A percentile compares a stretch with the other conserved stretches of the same genome.
Evolutionary conservation across 225 moss, liverwort and hornwort species (phyloP).

Genomic region (Climacium dendroides): DNA sequence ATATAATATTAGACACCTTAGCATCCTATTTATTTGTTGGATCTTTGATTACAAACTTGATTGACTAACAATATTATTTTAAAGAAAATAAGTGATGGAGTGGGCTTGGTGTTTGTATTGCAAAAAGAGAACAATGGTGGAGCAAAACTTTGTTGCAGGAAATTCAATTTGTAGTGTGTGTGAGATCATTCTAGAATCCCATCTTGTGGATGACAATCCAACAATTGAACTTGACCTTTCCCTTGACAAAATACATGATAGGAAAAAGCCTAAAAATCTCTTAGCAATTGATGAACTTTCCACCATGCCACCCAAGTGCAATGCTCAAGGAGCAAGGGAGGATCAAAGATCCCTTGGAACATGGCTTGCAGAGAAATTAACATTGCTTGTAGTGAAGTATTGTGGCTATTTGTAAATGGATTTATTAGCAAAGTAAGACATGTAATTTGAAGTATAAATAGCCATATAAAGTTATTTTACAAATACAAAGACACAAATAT

Average conservation of each 20-base stretch:
- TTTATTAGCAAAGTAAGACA: background rate
- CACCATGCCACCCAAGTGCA: background rate
- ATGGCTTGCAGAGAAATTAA: background rate
- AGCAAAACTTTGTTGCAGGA: background rate
- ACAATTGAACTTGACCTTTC: background rate
- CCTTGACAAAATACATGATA: background rate
- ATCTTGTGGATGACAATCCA: background rate
- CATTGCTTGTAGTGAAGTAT: background rate
- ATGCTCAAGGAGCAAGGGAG: background rate
- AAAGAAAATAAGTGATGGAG: background rate
- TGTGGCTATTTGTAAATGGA: background rate
- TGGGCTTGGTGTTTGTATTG: background rate
- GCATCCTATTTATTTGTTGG: too few species aligned
- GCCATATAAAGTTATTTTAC: too few species aligned
- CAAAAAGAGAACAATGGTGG: background rate
- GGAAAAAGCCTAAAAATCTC: background rate
- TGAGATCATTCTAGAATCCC: background rate
- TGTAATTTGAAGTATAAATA: background rate
- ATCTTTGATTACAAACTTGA: background rate
- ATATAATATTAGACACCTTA: background rate
- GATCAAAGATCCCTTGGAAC: background rate
- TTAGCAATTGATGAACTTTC: background rate
- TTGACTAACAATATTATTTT: background rate
- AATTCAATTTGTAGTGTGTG: background rate
- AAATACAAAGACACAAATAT: background rate